phyloP scores from a whole-genome alignment of 306 rosid genomes.

The Vigna angularis region DNA sequence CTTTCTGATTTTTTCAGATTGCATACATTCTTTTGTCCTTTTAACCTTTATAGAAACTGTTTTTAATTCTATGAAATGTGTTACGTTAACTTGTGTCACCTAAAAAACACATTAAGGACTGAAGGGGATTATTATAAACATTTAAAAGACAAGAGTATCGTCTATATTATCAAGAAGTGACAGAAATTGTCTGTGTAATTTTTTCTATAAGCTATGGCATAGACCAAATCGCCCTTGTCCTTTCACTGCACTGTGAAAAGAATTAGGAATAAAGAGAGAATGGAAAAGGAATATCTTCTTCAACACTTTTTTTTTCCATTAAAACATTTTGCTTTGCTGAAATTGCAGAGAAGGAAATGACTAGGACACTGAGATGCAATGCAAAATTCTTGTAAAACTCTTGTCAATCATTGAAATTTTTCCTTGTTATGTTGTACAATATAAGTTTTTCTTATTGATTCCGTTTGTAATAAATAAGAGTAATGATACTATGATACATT shows the following conservation, averaged over 20 bases:
- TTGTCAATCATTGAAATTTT: slow-evolving; percentile 53
- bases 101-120: background rate
- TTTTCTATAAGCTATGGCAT: background rate
- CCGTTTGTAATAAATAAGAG: too few relatives aligned
- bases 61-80: background rate
- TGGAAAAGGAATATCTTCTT: slow-evolving; percentile 49
- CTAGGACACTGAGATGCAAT: slow-evolving; percentile 46
- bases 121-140: background rate
- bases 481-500: too few relatives aligned
- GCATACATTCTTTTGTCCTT: background rate
- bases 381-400: slow-evolving; percentile 36
- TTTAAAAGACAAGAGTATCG: background rate
- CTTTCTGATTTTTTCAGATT: background rate
- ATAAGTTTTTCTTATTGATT: background rate
- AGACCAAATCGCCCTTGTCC: slow-evolving; percentile 12
- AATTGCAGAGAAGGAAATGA: slow-evolving; percentile 46
- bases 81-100: background rate
- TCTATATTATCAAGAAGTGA: background rate
- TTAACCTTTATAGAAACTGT: background rate
- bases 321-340: slow-evolving; percentile 37
- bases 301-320: slow-evolving; percentile 46
- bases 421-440: background rate
- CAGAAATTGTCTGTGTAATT: background rate
- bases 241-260: slow-evolving; percentile 46
- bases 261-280: slow-evolving; percentile 54